Evolutionary conservation across 306 rosid genomes (phyloP).

Genomic region (Cucumis cinereus): DNA sequence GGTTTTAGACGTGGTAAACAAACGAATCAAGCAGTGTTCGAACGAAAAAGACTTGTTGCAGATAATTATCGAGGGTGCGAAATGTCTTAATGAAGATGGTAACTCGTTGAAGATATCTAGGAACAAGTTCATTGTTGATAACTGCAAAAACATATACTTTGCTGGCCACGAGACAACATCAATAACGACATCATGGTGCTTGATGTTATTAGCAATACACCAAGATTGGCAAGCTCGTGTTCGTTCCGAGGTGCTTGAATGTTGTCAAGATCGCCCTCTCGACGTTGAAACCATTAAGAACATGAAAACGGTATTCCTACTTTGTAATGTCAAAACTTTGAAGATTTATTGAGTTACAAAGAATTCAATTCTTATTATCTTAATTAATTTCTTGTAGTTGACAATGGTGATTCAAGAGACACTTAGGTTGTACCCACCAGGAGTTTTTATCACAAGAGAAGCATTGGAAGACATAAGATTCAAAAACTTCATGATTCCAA

Average conservation of each 20-base stretch:
- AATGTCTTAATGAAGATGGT: constrained; percentile 8
- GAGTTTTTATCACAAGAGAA: constrained; percentile 16
- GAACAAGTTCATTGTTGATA: constrained; percentile 64
- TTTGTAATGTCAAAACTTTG: not conserved
- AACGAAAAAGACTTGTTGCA: constrained; percentile 40
- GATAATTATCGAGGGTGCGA: constrained; percentile 47
- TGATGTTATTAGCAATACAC: constrained; percentile 70
- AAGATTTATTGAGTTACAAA: not conserved
- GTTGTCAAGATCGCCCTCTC: constrained; percentile 33
- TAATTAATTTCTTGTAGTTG: constrained; percentile 18
- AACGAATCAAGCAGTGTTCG: constrained; percentile 15
- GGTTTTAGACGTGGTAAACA: constrained; percentile 27
- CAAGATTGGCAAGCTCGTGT: constrained; percentile 72
- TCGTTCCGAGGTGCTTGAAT: constrained; percentile 42
- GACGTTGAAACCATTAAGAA: constrained; percentile 41
- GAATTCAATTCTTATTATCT: not conserved
- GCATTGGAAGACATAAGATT: constrained; percentile 29
- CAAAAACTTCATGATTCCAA: constrained; percentile 33
- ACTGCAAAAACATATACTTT: constrained; percentile 85
- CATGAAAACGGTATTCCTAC: constrained; percentile 42
- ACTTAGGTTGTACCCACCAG: constrained; percentile 41
- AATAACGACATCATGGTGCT: constrained; percentile 63
- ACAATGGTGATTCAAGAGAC: constrained; percentile 77
- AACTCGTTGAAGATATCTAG: not conserved
- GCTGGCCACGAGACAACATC: constrained; percentile 91